Evolutionary conservation across 208 protist genomes (phyloP).

Genomic region (Crithidia expoeki): DNA sequence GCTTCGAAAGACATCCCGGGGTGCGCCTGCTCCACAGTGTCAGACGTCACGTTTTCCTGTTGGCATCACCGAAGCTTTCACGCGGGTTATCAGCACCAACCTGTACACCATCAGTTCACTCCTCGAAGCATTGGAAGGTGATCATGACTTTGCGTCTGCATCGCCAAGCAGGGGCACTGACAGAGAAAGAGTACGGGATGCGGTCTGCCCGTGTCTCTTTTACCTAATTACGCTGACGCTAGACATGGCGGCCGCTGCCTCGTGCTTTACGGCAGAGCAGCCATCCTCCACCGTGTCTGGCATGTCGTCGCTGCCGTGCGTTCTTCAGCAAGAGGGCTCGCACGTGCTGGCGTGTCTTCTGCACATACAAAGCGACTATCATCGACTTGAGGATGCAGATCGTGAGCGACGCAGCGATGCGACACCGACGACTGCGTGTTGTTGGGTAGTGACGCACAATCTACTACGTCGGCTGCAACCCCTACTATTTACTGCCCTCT

Average conservation of each 20-base stretch:
- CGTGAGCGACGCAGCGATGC: neutral
- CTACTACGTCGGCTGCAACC: conserved; percentile 21
- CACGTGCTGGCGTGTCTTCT: conserved; percentile 22
- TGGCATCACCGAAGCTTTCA: neutral
- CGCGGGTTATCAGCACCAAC: conserved; percentile 22
- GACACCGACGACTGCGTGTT: neutral
- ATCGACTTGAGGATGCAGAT: neutral
- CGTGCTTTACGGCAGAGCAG: no score
- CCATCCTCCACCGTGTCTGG: neutral
- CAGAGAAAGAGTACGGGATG: neutral
- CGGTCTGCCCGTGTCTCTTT: neutral
- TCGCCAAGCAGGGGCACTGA: neutral
- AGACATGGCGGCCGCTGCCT: neutral
- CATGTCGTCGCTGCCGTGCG: neutral
- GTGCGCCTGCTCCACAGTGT: neutral
- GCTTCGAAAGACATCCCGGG: neutral
- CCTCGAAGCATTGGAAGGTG: neutral
- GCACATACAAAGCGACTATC: neutral
- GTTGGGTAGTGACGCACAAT: conserved; percentile 17
- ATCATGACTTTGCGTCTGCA: neutral
- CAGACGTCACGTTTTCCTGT: neutral
- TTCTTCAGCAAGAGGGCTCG: conserved; percentile 26
- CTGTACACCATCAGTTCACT: conserved; percentile 29
- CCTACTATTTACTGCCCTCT: conserved; percentile 17
- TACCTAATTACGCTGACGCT: conserved; percentile 4